phyloP scores from a whole-genome alignment of 2,329 filamentous ascomycete genomes.

The Fusarium vanettenii region DNA sequence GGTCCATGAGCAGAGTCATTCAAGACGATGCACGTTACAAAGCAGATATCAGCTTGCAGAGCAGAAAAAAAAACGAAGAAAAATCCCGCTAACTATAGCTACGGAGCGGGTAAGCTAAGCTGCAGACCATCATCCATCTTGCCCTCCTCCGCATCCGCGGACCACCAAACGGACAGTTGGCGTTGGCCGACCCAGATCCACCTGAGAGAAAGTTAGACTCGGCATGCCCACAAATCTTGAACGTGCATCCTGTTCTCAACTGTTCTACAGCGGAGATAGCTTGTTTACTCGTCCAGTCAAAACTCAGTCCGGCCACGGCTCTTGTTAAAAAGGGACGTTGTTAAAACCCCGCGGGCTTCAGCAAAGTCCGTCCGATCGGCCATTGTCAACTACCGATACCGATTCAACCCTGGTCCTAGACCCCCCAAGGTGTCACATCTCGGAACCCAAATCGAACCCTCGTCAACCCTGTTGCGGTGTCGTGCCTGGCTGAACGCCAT shows the following conservation, averaged over 20 bases:
- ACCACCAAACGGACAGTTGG: neutral
- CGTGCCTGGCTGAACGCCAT: neutral
- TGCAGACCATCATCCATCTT: neutral
- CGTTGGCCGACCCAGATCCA: neutral
- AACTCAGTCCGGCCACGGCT: neutral
- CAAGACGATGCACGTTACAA: neutral
- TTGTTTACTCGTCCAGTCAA: neutral
- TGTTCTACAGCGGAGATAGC: neutral
- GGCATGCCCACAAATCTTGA: constrained; percentile 1
- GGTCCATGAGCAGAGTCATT: neutral
- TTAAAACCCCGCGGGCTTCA: constrained; percentile 2
- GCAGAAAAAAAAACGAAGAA: neutral
- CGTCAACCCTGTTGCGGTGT: neutral
- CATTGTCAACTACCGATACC: constrained; percentile 17
- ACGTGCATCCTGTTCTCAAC: neutral
- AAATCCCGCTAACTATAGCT: neutral
- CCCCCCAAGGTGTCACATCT: neutral
- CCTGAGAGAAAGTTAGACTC: neutral
- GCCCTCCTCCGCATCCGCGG: constrained; percentile 14
- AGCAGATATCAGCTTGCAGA: neutral
- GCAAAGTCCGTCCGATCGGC: constrained; percentile 17
- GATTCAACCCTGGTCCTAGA: constrained; percentile 23
- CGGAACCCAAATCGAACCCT: neutral
- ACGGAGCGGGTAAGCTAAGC: neutral
- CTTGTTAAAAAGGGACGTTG: neutral